These are phyloP conservation scores for Naegleria lovaniensis DNA, from an alignment of 208 protist genomes.

Conservation along the genomic window DNA sequence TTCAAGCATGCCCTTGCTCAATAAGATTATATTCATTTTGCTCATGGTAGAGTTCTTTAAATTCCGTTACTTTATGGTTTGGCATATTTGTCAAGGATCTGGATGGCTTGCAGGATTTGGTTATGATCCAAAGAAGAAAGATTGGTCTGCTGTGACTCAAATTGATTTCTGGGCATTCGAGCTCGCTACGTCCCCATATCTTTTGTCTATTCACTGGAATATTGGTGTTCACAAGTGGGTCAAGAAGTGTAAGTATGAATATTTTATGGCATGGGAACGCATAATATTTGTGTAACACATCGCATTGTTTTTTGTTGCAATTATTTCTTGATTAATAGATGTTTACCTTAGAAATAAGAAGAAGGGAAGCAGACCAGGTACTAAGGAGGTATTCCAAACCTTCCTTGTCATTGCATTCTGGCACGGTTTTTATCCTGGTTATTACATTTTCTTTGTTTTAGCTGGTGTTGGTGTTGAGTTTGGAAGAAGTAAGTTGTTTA, in stretches of 20 bases:
- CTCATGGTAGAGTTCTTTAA: not conserved
- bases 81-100: not conserved
- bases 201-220: not conserved
- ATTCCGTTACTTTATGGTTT: not conserved
- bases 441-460: not conserved
- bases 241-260: not conserved
- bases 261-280: too few species aligned
- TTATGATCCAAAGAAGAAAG: not conserved
- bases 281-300: too few species aligned
- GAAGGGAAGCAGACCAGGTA: not conserved
- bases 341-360: not conserved
- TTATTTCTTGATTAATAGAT: not conserved
- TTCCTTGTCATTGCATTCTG: constrained; percentile 9
- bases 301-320: too few species aligned
- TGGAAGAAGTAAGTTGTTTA: not conserved
- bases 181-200: not conserved
- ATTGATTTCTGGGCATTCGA: not conserved
- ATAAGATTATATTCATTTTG: not conserved
- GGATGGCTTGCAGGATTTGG: not conserved
- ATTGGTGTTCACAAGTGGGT: not conserved
- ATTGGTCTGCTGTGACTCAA: not conserved
- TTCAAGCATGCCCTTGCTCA: not conserved
- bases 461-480: not conserved
- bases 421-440: constrained; percentile 27
- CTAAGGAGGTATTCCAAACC: not conserved